These are phyloP conservation scores for Grammothele lineata DNA, from an alignment of 768 basidiomycete genomes.

Conservation along the genomic window DNA sequence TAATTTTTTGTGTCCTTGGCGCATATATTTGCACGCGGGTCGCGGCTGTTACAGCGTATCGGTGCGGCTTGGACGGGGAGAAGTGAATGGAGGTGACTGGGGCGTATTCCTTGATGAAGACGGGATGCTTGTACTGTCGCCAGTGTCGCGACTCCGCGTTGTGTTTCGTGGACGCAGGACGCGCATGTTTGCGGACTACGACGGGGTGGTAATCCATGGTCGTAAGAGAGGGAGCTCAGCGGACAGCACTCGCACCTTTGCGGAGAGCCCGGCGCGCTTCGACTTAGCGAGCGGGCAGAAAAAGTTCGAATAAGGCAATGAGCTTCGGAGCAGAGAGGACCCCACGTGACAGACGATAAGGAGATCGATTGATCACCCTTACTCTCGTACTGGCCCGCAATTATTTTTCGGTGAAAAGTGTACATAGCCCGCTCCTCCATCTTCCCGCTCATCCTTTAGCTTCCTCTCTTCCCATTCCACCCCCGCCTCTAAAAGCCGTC, in stretches of 20 bases:
- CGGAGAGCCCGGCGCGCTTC: not conserved
- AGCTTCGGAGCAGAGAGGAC: conserved; percentile 10
- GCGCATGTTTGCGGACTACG: conserved; percentile 53
- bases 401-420: conserved; percentile 15
- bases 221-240: not conserved
- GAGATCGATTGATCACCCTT: conserved; percentile 31
- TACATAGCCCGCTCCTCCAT: conserved; percentile 10
- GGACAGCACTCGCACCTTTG: not conserved
- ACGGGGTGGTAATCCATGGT: conserved; percentile 82
- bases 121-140: conserved; percentile 83
- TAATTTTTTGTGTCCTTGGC: conserved; percentile 92
- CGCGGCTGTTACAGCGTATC: conserved; percentile 94
- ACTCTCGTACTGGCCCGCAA: conserved; percentile 10
- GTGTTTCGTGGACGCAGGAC: conserved; percentile 55
- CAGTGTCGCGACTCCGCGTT: conserved; percentile 77
- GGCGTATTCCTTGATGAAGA: conserved; percentile 96
- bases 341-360: conserved; percentile 25
- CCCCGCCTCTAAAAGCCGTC: conserved; percentile 24
- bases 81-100: conserved; percentile 95
- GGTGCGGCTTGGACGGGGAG: conserved; percentile 79
- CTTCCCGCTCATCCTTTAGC: conserved; percentile 6
- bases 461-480: conserved; percentile 4
- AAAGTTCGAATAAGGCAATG: conserved; percentile 19
- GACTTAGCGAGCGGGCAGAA: not conserved
- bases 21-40: conserved; percentile 94